Conservation (phyloP, 352 stramenopile species). For the Phytophthora podocarpi region DNA sequence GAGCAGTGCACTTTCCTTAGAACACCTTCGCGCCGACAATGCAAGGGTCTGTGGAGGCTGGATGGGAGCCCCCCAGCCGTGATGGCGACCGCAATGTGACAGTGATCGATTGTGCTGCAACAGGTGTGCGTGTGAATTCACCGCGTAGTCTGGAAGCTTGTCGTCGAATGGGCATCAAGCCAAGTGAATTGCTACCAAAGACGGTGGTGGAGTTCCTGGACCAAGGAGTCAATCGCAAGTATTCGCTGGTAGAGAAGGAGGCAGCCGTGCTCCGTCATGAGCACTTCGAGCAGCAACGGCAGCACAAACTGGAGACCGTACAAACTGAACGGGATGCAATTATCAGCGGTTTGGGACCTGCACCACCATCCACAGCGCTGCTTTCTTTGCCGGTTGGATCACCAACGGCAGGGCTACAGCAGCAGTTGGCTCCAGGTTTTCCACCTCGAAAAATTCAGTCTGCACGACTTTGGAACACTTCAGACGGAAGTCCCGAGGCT, state of each 20-base stretch:
- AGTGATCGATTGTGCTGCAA: conserved; percentile 50
- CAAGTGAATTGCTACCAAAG: conserved; percentile 68
- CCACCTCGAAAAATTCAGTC: conserved; percentile 32
- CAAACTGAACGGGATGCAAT: conserved; percentile 62
- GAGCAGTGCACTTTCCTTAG: background rate
- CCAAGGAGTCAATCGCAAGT: conserved; percentile 49
- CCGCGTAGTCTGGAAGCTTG: conserved; percentile 75
- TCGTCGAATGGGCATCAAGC: conserved; percentile 67
- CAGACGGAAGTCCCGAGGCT: background rate
- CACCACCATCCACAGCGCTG: conserved; percentile 35
- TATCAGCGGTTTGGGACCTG: conserved; percentile 37
- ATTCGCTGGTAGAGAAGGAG: conserved; percentile 75
- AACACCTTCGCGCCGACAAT: conserved; percentile 4
- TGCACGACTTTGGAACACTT: conserved; percentile 15
- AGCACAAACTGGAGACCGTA: conserved; percentile 66
- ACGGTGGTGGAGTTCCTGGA: conserved; percentile 60
- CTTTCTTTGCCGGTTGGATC: conserved; percentile 14
- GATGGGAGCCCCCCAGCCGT: conserved; percentile 10
- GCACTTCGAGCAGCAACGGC: conserved; percentile 71
- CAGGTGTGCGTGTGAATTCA: conserved; percentile 61
- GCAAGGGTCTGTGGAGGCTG: conserved; percentile 9
- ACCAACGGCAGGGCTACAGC: conserved; percentile 10
- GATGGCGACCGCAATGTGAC: conserved; percentile 49
- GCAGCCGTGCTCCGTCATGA: conserved; percentile 69
- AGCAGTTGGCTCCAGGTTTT: conserved; percentile 30